Evolutionary conservation across 2,329 filamentous ascomycete genomes (phyloP).

Genomic region (Phialophora tarda): DNA sequence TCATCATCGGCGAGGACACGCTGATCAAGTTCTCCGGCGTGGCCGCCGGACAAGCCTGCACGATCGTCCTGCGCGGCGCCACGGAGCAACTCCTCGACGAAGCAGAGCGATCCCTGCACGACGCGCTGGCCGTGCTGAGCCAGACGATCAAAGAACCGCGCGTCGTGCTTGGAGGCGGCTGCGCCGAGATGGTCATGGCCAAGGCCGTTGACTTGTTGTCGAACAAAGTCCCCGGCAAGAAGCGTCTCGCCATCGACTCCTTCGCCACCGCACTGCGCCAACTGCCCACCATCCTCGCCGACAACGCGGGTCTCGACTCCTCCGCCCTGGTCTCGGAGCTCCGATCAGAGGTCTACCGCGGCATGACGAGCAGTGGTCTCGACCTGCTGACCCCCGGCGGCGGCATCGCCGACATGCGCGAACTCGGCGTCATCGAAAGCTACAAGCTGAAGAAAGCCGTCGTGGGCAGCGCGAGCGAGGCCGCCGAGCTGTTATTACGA

Average conservation of each 20-base stretch:
- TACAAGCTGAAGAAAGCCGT: constrained; percentile 99
- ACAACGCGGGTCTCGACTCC: constrained; percentile 96
- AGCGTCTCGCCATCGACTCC: constrained; percentile 87
- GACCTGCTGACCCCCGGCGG: constrained; percentile 89
- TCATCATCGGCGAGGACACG: constrained; percentile 97
- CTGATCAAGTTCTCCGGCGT: constrained; percentile 97
- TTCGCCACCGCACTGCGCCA: constrained; percentile 90
- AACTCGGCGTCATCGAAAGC: constrained; percentile 92
- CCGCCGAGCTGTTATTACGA: constrained; percentile 89
- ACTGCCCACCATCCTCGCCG: constrained; percentile 92
- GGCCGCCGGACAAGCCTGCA: constrained; percentile 91
- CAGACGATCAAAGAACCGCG: constrained; percentile 95
- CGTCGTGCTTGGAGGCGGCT: constrained; percentile 92
- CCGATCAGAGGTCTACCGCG: constrained; percentile 92
- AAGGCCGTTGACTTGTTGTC: constrained; percentile 95
- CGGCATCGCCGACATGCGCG: constrained; percentile 92
- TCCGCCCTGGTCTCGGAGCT: constrained; percentile 90
- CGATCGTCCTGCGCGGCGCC: constrained; percentile 92
- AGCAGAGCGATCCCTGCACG: constrained; percentile 92
- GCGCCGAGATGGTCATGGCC: constrained; percentile 98
- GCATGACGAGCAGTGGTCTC: constrained; percentile 87
- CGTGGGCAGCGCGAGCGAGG: constrained; percentile 93
- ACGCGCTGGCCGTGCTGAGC: constrained; percentile 92
- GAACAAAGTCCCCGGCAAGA: constrained; percentile 94
- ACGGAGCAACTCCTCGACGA: constrained; percentile 97